Evolutionary conservation across 495 filamentous ascomycete genomes (phyloP), one percentile per base, ranked within the genome.

Genomic region (Cudoniella acicularis): DNA sequence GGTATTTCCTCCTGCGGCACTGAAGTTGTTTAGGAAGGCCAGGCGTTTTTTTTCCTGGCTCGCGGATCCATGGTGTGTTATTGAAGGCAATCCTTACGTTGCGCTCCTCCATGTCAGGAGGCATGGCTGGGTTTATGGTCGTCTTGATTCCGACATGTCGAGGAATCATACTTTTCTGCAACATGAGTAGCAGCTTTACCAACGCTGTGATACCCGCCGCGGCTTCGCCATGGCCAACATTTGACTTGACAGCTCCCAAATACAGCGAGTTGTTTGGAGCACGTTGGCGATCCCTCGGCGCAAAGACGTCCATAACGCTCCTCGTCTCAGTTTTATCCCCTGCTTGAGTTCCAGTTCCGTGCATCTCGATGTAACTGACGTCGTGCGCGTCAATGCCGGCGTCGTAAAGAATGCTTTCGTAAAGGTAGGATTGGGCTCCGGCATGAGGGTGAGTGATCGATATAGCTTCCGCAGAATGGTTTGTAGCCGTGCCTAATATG

Each of bases 211-310:
- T 67, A 59, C 92, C 92, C 48, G 92, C 93, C 0, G 86, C 91
- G 42, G 92, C 89, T 69, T 96, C 92, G 41, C 86, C 90, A 70
- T 97, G 93, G 1, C 92, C 92, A 21, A 97, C 79, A 59, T 96
- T 96, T 0, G 93, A 79, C 64, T 97, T 95, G 87, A 65, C 83
- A 0, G 92, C 85, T 16, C 93, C 93, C 2, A 97, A 77, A 62
- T 90, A 82, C 4, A 97, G 82, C n/a, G n/a, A n/a, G n/a, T n/a
- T n/a, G n/a, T n/a, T n/a, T 0, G 89, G 84, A 4, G 80, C 79
- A 47, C 92, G 81, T 13, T 90, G 76, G 62, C 85, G 70, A 8
- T 18, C n/a, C 41, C 11, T 24, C 1, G 90, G 88, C 10, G 92
- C 91, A 64, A 96, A 96, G 21, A 88, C 79, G 61, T 86, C 85